These are phyloP conservation scores for Sarocladiaceae sp. DNA, from an alignment of 2,329 filamentous ascomycete genomes.

Conservation along the genomic window DNA sequence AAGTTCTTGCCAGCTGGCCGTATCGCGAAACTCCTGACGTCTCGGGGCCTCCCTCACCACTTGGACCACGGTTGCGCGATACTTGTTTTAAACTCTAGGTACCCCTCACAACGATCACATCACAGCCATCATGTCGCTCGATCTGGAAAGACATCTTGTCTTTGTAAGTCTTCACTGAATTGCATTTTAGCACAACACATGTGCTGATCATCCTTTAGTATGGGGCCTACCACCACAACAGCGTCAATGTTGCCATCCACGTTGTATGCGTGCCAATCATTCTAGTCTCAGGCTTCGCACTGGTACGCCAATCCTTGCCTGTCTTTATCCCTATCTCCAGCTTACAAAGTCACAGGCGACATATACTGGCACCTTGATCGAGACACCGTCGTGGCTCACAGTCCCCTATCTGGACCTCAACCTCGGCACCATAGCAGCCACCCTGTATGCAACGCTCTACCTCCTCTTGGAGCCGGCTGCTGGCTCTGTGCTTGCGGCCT, in stretches of 20 bases:
- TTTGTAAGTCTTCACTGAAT: slow-evolving; percentile 57
- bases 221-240: slow-evolving; percentile 77
- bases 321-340: no score
- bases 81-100: no score
- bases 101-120: slow-evolving; percentile 10
- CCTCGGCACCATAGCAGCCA: slow-evolving; percentile 59
- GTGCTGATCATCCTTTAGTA: slow-evolving; percentile 51
- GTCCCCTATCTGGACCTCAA: slow-evolving; percentile 65
- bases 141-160: slow-evolving; percentile 76
- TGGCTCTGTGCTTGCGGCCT: slow-evolving; percentile 68
- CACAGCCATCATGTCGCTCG: slow-evolving; percentile 54
- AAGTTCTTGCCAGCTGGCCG: no score
- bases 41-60: no score
- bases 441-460: slow-evolving; percentile 74
- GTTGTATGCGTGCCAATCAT: slow-evolving; percentile 76
- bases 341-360: slow-evolving; percentile 54
- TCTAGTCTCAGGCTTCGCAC: slow-evolving; percentile 63
- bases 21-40: no score
- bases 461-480: slow-evolving; percentile 92
- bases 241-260: slow-evolving; percentile 74
- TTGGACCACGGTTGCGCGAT: no score
- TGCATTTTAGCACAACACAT: not conserved
- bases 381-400: slow-evolving; percentile 62
- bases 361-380: slow-evolving; percentile 59
- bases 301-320: slow-evolving; percentile 48